Conservation (phyloP, 176 grass and related monocot species). For the Eleusine indica region DNA sequence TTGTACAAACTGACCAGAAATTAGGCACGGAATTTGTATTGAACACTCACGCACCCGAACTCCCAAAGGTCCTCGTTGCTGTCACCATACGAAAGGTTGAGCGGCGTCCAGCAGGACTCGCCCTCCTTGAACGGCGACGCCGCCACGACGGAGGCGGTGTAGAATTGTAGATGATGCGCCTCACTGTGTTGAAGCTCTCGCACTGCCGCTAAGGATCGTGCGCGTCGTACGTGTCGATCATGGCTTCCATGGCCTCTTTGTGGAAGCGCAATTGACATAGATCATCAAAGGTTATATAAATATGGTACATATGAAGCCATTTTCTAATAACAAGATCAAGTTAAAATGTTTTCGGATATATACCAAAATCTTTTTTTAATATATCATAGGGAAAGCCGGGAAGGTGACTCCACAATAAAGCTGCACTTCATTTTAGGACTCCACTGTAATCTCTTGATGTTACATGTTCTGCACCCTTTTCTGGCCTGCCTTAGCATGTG, state of each 20-base stretch:
- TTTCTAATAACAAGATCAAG: too few species aligned
- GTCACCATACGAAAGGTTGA: conserved; percentile 24
- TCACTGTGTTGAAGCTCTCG: conserved; percentile 45
- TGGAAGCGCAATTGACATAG: not conserved
- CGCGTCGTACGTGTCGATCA: conserved; percentile 25
- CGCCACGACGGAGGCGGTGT: conserved; percentile 43
- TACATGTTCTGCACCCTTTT: too few species aligned
- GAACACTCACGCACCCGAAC: conserved; percentile 30
- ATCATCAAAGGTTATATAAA: too few species aligned
- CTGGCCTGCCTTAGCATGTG: too few species aligned
- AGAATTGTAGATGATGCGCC: conserved; percentile 59
- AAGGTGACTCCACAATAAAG: too few species aligned
- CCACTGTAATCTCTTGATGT: too few species aligned
- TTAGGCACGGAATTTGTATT: not conserved
- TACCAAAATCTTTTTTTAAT: too few species aligned
- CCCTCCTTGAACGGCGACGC: conserved; percentile 46
- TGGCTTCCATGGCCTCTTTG: conserved; percentile 47
- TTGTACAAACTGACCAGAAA: not conserved
- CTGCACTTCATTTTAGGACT: too few species aligned
- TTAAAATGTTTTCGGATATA: too few species aligned
- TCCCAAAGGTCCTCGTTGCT: not conserved
- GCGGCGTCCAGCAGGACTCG: conserved; percentile 55
- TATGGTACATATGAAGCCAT: too few species aligned
- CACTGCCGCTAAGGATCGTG: conserved; percentile 44
- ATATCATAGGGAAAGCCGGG: too few species aligned